Evolutionary conservation across 2,329 filamentous ascomycete genomes (phyloP).

Genomic region (Diaporthe ilicicola): DNA sequence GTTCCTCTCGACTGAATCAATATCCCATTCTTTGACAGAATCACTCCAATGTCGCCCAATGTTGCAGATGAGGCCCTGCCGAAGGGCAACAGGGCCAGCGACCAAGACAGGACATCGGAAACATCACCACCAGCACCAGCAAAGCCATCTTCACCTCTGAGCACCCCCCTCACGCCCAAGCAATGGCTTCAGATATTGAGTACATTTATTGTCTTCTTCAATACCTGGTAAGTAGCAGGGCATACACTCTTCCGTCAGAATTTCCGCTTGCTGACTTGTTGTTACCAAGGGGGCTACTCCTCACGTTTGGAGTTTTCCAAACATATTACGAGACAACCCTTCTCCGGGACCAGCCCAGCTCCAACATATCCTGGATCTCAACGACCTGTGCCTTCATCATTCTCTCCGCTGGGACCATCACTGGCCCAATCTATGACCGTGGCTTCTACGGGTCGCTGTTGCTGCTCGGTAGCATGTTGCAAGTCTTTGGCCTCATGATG

Average conservation of each 20-base stretch:
- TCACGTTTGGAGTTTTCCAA: constrained; percentile 63
- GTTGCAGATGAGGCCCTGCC: too few species aligned
- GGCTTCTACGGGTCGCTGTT: constrained; percentile 54
- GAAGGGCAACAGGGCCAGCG: too few species aligned
- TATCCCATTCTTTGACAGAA: too few species aligned
- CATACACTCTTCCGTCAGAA: too few species aligned
- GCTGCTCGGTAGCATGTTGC: constrained; percentile 49
- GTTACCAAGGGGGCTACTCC: constrained; percentile 48
- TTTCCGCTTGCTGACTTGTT: too few species aligned
- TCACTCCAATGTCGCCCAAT: too few species aligned
- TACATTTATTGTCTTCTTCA: constrained; percentile 62
- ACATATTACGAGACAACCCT: constrained; percentile 58
- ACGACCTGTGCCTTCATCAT: constrained; percentile 57
- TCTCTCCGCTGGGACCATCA: constrained; percentile 49
- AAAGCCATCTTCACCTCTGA: too few species aligned
- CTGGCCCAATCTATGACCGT: constrained; percentile 57
- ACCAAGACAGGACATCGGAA: too few species aligned
- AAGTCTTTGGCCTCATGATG: constrained; percentile 58
- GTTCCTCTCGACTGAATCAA: too few species aligned
- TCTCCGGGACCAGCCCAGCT: constrained; percentile 42
- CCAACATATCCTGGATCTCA: constrained; percentile 55
- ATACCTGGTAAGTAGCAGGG: too few species aligned
- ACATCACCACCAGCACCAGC: too few species aligned
- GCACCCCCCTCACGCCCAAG: too few species aligned
- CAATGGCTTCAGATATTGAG: constrained; percentile 64